Evolutionary conservation across 2,329 filamentous ascomycete species (phyloP).

Genomic region (Pseudogymnoascus sp.): DNA sequence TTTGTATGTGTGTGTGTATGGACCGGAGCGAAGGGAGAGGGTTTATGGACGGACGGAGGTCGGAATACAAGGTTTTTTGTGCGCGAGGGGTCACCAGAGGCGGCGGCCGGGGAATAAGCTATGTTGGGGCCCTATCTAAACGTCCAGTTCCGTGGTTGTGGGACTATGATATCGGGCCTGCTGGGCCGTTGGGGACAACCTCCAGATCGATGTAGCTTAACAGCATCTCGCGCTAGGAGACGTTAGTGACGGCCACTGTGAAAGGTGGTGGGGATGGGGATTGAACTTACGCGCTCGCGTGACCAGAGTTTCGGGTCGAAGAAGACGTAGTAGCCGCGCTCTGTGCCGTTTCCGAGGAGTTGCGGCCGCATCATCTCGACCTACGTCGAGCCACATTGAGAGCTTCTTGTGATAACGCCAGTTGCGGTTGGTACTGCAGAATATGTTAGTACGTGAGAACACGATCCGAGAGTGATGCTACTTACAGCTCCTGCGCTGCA

Average conservation of each 20-base stretch:
- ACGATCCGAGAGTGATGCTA: neutral
- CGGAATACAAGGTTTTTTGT: neutral
- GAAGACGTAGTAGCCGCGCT: slow-evolving; percentile 61
- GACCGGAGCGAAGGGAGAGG: neutral
- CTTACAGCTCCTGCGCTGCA: slow-evolving; percentile 58
- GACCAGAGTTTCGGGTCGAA: slow-evolving; percentile 59
- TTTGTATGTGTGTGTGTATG: neutral
- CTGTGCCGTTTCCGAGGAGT: slow-evolving; percentile 49
- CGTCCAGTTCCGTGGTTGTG: neutral
- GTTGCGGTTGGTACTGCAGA: slow-evolving; percentile 50
- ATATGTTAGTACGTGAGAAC: slow-evolving; percentile 11
- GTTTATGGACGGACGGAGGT: neutral
- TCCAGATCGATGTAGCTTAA: slow-evolving; percentile 58
- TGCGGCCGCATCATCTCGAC: slow-evolving; percentile 60
- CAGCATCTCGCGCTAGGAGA: slow-evolving; percentile 49
- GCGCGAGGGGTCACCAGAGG: neutral
- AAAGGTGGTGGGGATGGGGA: neutral
- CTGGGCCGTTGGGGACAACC: slow-evolving; percentile 30
- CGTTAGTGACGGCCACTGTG: neutral
- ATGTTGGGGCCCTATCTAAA: neutral
- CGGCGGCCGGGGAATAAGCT: neutral
- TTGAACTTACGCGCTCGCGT: slow-evolving; percentile 51
- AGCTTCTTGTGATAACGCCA: slow-evolving; percentile 66
- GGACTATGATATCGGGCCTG: slow-evolving; percentile 17
- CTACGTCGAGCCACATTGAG: slow-evolving; percentile 61